phyloP scores from a whole-genome alignment of 1,139 yeast species.

The Diutina rugosa region DNA sequence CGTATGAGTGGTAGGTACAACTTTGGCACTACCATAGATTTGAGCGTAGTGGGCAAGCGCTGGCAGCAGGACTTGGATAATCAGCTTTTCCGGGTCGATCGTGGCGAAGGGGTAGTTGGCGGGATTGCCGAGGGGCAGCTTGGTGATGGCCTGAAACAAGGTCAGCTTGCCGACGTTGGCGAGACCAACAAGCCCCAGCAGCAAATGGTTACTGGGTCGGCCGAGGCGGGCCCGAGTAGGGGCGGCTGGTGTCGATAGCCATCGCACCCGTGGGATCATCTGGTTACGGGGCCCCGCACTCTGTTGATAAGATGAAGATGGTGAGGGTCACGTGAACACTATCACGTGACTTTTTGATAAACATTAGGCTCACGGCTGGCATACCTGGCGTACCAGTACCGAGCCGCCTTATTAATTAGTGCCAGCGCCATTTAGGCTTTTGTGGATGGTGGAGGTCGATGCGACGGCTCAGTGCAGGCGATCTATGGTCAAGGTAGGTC shows the following conservation, averaged over 20 bases:
- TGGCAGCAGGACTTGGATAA: conserved; percentile 35
- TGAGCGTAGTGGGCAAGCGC: conserved; percentile 32
- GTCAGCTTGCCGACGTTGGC: conserved; percentile 73
- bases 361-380: too few species aligned
- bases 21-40: conserved; percentile 40
- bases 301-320: too few species aligned
- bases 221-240: conserved; percentile 15
- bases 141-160: conserved; percentile 58
- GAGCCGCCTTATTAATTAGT: too few species aligned
- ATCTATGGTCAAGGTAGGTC: too few species aligned
- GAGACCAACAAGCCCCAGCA: conserved; percentile 53
- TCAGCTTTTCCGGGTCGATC: conserved; percentile 58
- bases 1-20: conserved; percentile 42
- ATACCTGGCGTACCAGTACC: too few species aligned
- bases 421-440: too few species aligned
- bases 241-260: not conserved
- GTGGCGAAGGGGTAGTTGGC: conserved; percentile 78
- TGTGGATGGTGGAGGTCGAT: too few species aligned
- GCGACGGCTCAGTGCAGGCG: too few species aligned
- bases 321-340: too few species aligned
- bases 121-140: conserved; percentile 56
- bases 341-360: too few species aligned
- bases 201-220: conserved; percentile 41
- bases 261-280: not conserved
- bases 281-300: not conserved